These are phyloP conservation scores for Trypanosoma cruzi DNA, from an alignment of 208 protist genomes.

Conservation along the genomic window DNA sequence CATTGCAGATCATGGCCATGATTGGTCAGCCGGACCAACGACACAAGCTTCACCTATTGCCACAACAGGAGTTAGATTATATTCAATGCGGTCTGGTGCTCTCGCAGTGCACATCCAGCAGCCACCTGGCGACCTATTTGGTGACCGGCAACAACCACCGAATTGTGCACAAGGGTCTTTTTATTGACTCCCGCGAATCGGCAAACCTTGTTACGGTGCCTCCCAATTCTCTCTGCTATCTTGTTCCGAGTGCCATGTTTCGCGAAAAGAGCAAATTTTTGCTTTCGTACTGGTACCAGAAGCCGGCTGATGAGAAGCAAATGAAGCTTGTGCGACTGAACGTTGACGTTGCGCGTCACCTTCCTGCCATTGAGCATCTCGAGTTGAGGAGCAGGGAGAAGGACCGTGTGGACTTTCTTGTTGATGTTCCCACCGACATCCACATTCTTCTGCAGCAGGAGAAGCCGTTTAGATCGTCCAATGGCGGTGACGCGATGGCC, in stretches of 20 bases:
- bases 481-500: slow-evolving; percentile 59
- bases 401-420: slow-evolving; percentile 76
- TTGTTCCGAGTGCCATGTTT: slow-evolving; percentile 69
- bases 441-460: slow-evolving; percentile 79
- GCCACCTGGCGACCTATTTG: slow-evolving; percentile 67
- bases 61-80: slow-evolving; percentile 66
- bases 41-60: slow-evolving; percentile 65
- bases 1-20: slow-evolving; percentile 74
- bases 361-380: slow-evolving; percentile 71
- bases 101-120: slow-evolving; percentile 36
- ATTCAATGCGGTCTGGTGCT: slow-evolving; percentile 71
- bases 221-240: slow-evolving; percentile 69
- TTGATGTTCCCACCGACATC: slow-evolving; percentile 71
- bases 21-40: slow-evolving; percentile 81
- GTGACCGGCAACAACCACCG: slow-evolving; percentile 86
- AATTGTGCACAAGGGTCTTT: slow-evolving; percentile 59
- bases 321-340: slow-evolving; percentile 49
- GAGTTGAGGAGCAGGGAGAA: slow-evolving; percentile 51
- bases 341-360: slow-evolving; percentile 51
- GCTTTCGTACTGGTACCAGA: slow-evolving; percentile 77
- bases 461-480: slow-evolving; percentile 58
- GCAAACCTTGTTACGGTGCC: slow-evolving; percentile 69
- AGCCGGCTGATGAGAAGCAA: slow-evolving; percentile 35
- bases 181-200: slow-evolving; percentile 67
- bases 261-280: slow-evolving; percentile 82